A percentile compares a stretch with the other conserved stretches of the same genome.
Conservation (phyloP, 1,284 basidiomycete genomes). For the Erythrobasidium hasegawianum region DNA sequence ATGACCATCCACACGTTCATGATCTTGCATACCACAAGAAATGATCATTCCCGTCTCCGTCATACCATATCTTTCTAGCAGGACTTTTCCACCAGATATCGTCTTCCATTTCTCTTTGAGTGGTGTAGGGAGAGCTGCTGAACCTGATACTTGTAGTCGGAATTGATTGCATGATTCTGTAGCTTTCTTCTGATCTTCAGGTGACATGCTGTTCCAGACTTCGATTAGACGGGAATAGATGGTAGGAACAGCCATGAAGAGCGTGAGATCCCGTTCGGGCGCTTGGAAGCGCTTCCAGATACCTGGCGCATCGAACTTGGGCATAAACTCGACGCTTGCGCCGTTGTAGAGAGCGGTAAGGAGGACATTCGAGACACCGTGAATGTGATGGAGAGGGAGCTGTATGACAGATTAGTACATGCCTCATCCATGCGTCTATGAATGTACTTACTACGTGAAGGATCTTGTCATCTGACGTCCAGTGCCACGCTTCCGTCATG, state of each 20-base stretch:
- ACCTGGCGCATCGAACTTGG: constrained; percentile 45
- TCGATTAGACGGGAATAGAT: constrained; percentile 41
- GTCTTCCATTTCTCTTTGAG: constrained; percentile 47
- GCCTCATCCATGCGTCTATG: not conserved
- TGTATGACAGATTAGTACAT: not conserved
- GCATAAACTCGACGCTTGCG: constrained; percentile 48
- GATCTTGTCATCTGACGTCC: constrained; percentile 42
- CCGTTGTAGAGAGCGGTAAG: constrained; percentile 48
- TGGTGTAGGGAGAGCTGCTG: constrained; percentile 47
- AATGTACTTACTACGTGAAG: constrained; percentile 39
- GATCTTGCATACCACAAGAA: constrained; percentile 46
- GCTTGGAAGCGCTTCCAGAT: constrained; percentile 40
- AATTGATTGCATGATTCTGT: constrained; percentile 45
- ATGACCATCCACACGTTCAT: constrained; percentile 46
- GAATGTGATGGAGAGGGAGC: constrained; percentile 49
- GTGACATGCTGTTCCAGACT: constrained; percentile 26
- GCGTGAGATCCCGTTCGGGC: constrained; percentile 34
- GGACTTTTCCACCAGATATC: constrained; percentile 47
- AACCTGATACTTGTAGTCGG: constrained; percentile 48
- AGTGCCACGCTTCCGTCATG: constrained; percentile 46
- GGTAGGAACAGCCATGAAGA: constrained; percentile 42
- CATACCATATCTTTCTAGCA: constrained; percentile 50
- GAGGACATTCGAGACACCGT: constrained; percentile 49
- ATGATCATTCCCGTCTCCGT: constrained; percentile 50
- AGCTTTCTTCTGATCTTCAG: constrained; percentile 39